Evolutionary conservation across 345 rosid genomes (phyloP).

Genomic region (Camelina laxa): DNA sequence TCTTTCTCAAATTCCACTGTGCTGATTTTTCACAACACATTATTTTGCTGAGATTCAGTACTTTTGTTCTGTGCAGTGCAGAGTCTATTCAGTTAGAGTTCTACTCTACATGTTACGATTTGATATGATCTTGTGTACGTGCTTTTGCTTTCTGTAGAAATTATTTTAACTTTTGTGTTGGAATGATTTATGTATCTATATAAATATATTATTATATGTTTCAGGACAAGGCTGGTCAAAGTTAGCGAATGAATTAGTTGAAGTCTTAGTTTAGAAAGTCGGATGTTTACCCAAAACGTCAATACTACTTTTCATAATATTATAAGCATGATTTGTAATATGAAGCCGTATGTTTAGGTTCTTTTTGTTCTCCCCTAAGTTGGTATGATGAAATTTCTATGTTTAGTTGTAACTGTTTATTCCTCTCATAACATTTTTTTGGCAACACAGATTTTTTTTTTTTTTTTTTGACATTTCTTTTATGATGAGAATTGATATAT

Average conservation of each 20-base stretch:
- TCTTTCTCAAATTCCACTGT: background rate
- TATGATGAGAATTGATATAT: background rate
- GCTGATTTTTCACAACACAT: background rate
- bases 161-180: background rate
- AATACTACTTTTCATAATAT: background rate
- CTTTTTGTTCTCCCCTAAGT: background rate
- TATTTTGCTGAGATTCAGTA: background rate
- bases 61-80: background rate
- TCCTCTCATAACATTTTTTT: no score
- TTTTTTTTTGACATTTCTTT: background rate
- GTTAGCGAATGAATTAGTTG: conserved; percentile 38
- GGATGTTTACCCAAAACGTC: conserved; percentile 24
- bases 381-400: no score
- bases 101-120: background rate
- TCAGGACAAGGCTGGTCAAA: conserved; percentile 21
- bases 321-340: background rate
- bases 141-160: background rate
- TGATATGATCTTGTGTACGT: background rate
- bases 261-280: conserved; percentile 39
- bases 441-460: no score
- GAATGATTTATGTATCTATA: no score
- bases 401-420: no score
- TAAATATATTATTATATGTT: background rate
- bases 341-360: background rate
- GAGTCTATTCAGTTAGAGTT: background rate